Base-by-base conservation (phyloP, 179 eudicot species). In the Silene noctiflora region DNA sequence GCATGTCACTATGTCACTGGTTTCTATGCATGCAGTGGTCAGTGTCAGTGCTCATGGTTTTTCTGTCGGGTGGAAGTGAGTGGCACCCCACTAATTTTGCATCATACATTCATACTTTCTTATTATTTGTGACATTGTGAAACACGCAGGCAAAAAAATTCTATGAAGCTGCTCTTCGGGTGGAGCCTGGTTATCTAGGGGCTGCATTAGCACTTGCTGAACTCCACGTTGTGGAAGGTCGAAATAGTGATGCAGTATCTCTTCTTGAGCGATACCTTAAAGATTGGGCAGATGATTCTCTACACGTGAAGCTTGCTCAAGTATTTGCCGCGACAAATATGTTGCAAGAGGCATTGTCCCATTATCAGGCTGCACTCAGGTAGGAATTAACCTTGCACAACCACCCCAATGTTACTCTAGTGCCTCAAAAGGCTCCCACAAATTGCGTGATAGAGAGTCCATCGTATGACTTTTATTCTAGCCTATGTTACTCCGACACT, bases 221-320 rank as follows among this genome's bases (percentile, higher is more conserved):
- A 84, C 93, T 94, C 73, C 98, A 94, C 78, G 90, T 94, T 42
- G 78, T 87, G n/a, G 98, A 94, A 84, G 97, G 98, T 24, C 86
- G 97, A 75, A 94, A 92, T 78, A 89, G 89, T 76, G 97, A 92
- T 77, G 97, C 97, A 11, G 94, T 94, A n/a, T 77, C 94, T 75
- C 94, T 94, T 71, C 92, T 94, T 42, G 97, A 94, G 83, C 81
- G 98, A 1, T 91, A 94, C 85, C 91, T 94, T 20, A 91, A 94
- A 80, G 98, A 94, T 78, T 91, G 98, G 98, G 96, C 97, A 20
- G 94, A 92, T 73, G 98, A 94, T 79, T 94, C 96, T 80, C 89
- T 94, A 72, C 94, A 94, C 82, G 97, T 94, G 75, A 94, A 94
- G 89, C 94, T 94, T 82, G 98, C 97, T 62, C 97, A 94, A 85